These are phyloP conservation scores for Annulohypoxylon stygium DNA, from an alignment of 495 filamentous ascomycete species.

Conservation along the genomic window DNA sequence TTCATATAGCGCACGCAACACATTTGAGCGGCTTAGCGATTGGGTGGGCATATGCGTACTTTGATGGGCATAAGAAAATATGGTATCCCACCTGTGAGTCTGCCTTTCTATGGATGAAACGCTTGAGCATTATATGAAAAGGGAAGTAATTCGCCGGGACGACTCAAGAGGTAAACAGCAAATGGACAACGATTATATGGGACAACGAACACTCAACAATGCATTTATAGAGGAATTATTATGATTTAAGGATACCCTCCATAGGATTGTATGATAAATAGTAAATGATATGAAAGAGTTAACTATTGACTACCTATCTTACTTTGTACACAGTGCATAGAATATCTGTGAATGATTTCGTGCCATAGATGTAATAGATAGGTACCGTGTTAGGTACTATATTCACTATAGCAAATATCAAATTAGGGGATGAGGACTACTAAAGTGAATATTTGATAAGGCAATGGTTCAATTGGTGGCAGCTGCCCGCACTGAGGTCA, in stretches of 20 bases:
- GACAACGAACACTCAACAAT: neutral
- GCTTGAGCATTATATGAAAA: constrained; percentile 18
- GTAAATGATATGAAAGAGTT: neutral
- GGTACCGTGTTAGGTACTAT: neutral
- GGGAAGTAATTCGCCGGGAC: neutral
- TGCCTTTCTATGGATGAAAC: constrained; percentile 37
- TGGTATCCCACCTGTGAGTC: constrained; percentile 44
- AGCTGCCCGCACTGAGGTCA: constrained; percentile 11
- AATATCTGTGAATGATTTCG: neutral
- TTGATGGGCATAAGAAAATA: constrained; percentile 32
- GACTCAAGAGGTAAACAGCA: neutral
- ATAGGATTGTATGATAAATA: neutral
- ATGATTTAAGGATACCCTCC: neutral
- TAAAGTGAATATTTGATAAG: constrained; percentile 3
- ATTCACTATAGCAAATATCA: neutral
- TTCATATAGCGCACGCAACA: constrained; percentile 33
- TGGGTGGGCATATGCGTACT: constrained; percentile 45
- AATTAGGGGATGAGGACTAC: neutral
- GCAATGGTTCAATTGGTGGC: constrained; percentile 20
- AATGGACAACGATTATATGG: neutral
- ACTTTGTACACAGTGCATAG: too few species aligned
- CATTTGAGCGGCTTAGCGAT: constrained; percentile 45
- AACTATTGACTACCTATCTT: too few species aligned
- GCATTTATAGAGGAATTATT: neutral
- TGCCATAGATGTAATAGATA: neutral